Evolutionary conservation across 768 basidiomycete species (phyloP).

Genomic region (Hypsizygus marmoreus): DNA sequence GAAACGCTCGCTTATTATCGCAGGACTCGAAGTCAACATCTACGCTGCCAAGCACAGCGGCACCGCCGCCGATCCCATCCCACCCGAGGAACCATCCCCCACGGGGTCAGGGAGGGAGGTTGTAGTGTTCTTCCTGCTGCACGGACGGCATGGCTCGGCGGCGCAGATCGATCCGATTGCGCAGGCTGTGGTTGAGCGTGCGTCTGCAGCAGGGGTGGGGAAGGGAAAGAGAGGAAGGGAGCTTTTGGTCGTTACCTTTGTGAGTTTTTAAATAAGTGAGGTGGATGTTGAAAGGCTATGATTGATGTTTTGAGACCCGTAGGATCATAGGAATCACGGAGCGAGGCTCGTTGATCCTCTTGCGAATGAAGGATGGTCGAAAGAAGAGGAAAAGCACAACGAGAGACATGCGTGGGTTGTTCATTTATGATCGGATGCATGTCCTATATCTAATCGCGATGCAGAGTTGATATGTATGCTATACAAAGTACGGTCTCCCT

Average conservation of each 20-base stretch:
- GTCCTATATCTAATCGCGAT: background rate
- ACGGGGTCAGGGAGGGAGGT: conserved; percentile 17
- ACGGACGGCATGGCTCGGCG: conserved; percentile 39
- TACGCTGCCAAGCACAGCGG: conserved; percentile 30
- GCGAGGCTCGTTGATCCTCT: conserved; percentile 31
- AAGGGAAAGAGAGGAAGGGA: conserved; percentile 15
- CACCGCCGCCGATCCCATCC: too few species aligned
- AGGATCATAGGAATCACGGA: conserved; percentile 55
- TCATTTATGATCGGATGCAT: background rate
- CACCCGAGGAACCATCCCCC: conserved; percentile 11
- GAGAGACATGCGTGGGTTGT: conserved; percentile 42
- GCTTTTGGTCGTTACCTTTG: conserved; percentile 41
- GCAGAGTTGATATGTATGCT: conserved; percentile 49
- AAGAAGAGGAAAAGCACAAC: conserved; percentile 29
- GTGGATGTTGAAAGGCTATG: background rate
- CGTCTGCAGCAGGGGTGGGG: background rate
- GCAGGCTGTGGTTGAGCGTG: conserved; percentile 22
- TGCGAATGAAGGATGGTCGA: conserved; percentile 39
- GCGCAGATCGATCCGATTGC: conserved; percentile 29
- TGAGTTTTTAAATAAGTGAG: conserved; percentile 16
- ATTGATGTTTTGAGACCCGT: background rate
- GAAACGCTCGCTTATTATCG: conserved; percentile 31
- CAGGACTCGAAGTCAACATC: conserved; percentile 38
- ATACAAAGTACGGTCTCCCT: conserved; percentile 37
- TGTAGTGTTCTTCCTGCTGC: conserved; percentile 43